Evolutionary conservation across 2,329 filamentous ascomycete species (phyloP), one percentile per base, ranked within the genome.

Genomic region (Colletotrichum echinochloae): DNA sequence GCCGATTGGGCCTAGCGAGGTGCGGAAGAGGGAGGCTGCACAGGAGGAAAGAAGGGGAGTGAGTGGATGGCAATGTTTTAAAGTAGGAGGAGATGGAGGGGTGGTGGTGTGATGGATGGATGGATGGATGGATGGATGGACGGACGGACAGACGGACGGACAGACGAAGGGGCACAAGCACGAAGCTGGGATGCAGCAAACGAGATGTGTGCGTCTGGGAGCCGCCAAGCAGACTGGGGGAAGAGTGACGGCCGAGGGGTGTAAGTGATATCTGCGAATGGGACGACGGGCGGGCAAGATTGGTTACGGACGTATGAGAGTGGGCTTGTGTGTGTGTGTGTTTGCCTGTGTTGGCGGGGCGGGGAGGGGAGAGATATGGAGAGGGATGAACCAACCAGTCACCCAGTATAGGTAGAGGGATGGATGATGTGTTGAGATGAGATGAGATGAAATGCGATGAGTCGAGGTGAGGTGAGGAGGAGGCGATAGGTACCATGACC

Each of bases 291-390:
- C 23, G 57, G 65, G 48, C 35, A 57, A 60, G 23, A 33, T 16
- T 14, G 46, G 11, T 44, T 66, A 66, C 65, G 65, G 65, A 55
- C 65, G 65, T 66, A 66, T 23, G 48, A 66, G 48, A 66, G 65
- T 39, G 44, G 59, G n/a, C 18, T 14, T 18, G 49, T 8, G 54
- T 55, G 51, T 23, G 37, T 9, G 54, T 55, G 39, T 33, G 33
- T 44, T 26, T 1, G 26, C 48, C 7, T 35, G 28, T 23, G 26
- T 59, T 30, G 56, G 30, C 11, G 23, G 30, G 39, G 44, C 9
- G 44, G 44, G 4, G 44, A 23, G n/a, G 9, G 5, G 37, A 28
- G 35, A n/a, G 5, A 11, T 26, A 44, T 18, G 8, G 55, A 16
- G 55, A 28, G 39, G 30, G 7, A 44, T 44, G 41, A 28, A 54